Evolutionary conservation across 768 basidiomycete species (phyloP), one percentile per base, ranked within the genome.

Genomic region (Termitomyces sp.): DNA sequence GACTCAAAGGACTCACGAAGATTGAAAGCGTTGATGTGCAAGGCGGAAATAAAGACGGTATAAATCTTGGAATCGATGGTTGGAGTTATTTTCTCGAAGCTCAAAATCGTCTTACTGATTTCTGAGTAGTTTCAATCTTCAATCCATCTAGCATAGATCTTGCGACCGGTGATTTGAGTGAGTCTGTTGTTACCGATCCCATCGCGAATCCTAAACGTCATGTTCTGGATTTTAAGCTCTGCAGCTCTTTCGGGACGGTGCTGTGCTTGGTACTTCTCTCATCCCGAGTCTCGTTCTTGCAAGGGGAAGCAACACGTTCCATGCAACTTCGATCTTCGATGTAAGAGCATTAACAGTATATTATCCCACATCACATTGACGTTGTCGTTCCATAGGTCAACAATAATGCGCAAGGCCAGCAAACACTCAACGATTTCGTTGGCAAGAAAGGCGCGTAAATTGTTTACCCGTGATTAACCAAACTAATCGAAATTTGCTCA

Each of bases 71-170:
- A 24, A 87, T 90, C 54, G 72, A 77, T 54, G 84, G 85, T 84
- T 51, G 55, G 70, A 64, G 39, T 44, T 51, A 33, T 48, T 55
- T 54, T 28, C 47, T 44, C 31, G 2, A 34, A 16, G 8, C 12
- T 31, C 8, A 37, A 45, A 37, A 54, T 20, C 6, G 31, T 5
- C 44, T 22, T 12, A 24, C 58, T 59, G 42, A 58, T 36, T 53
- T 44, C 41, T 41, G 51, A 51, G 2, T 56, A 83, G 85, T 87
- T 24, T 72, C 78, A 5, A 88, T 91, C 8, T 64, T 73, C 64
- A 91, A 91, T 66, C 88, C 87, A 12, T 87, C 84, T 6, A 86
- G 80, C 65, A 73, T 91, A 52, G 78, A 85, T 57, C 70, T 91
- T 24, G 65, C 74, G 8, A 79, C 78, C 2, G 88, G 87, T 16